Evolutionary conservation across 257 asterid genomes (phyloP), one percentile per base, ranked within the genome.

Genomic region (Forsythia viridissima): DNA sequence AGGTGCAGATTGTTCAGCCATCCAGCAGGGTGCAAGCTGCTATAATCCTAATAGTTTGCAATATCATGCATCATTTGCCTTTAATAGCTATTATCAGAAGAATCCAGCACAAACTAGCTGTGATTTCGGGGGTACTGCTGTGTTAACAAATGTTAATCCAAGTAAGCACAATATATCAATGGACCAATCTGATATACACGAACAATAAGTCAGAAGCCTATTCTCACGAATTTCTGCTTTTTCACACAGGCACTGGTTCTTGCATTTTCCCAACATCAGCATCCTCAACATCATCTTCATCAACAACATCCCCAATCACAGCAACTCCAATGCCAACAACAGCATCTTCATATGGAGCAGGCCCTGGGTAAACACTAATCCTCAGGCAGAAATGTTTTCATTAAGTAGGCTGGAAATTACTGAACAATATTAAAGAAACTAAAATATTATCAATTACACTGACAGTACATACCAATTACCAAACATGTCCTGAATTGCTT

Each of bases 41-140:
- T 95, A 87, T 34, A 90, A 83, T 85, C 98, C 99, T 0, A 88
- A 81, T 78, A 85, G 81, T 34, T 63, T 95, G 79, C 86, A 86
- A 84, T 85, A 81, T 43, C 99, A 93, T 78, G 99, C 98, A 2
- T 95, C 99, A 0, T 89, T 79, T 63, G 98, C 99, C 18, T 95
- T 95, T 71, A 95, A 95, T 75, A 86, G 89, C 88, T 95, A 95
- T 81, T 95, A 82, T 66, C 97, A 93, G 80, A 93, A 82, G 79
- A 95, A 93, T 84, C 99, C 98, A 0, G 76, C 74, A 21, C 94
- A 52, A 42, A 87, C 93, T 4, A 92, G 99, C 88, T 95, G 99
- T 40, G 97, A 93, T 76, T 95, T 95, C 77, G 98, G 96, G 42
- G 98, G 97, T 59, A 76, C 90, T 73, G 99, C 99, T 68, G 72